Evolutionary conservation across 1,284 basidiomycete species (phyloP), one percentile per base, ranked within the genome.

Genomic region (Termitomyces sp.): DNA sequence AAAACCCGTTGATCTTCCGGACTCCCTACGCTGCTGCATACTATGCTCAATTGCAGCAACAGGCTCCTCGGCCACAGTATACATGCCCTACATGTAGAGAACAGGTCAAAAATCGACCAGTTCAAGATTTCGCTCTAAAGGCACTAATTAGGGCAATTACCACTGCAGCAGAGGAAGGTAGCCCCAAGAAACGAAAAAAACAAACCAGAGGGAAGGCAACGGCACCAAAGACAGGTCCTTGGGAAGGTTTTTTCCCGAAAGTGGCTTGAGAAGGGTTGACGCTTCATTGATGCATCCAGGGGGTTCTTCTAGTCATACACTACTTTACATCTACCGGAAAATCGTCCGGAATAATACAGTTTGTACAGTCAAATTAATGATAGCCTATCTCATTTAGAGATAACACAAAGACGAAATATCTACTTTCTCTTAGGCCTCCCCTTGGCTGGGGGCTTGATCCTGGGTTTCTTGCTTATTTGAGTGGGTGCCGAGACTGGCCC

Each of bases 61-160:
- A 63, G n/a, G 51, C 55, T 24, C 62, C 63, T 5, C 57, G 61
- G 50, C 84, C 82, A 0, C 62, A 74, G 33, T 88, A 84, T 62
- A 81, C 80, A 2, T 90, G 87, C 54, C 87, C 87, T 1, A 78
- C 77, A 3, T 90, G 87, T 61, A 75, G 87, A 42, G 70, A 73
- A 45, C 61, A 64, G 8, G 76, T 84, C 10, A 66, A 67, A 39
- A 70, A 62, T 10, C 74, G 70, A 24, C 87, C 87, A 0, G 71
- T 77, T 0, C 83, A 88, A 64, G 77, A 77, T 48, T 89, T 79
- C 64, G 70, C 73, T 7, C 62, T 89, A 49, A 89, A 88, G 67
- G 67, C 72, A 1, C 58, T 88, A 24, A 74, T 83, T 5, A 68
- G 73, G 26, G 71, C 73, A 3, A 66, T 84, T 12, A 77, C 77